Percentiles rank a stretch among this genome's conserved stretches.
phyloP scores from a whole-genome alignment of 192 early-diverging fungal species.

The Lunasporangiospora selenospora region DNA sequence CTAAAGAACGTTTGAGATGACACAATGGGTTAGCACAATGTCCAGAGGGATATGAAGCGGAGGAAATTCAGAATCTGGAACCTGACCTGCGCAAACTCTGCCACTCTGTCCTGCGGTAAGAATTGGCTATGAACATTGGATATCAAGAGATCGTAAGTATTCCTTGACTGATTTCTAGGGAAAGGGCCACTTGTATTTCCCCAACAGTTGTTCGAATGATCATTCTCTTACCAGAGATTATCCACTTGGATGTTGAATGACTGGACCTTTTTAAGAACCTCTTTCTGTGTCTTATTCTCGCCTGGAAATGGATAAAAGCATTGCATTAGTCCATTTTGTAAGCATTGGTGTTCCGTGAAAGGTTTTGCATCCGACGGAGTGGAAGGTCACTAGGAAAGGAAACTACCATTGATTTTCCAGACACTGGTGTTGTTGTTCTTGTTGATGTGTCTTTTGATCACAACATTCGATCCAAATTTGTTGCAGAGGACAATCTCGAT shows the following conservation, averaged over 20 bases:
- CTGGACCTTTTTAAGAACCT: constrained; percentile 67
- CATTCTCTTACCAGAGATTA: constrained; percentile 82
- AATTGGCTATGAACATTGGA: constrained; percentile 74
- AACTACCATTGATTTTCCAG: constrained; percentile 88
- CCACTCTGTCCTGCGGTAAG: constrained; percentile 94
- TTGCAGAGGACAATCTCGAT: constrained; percentile 90
- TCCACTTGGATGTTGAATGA: constrained; percentile 89
- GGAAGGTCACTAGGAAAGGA: too few species aligned
- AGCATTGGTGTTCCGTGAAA: too few species aligned
- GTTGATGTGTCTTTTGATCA: constrained; percentile 68
- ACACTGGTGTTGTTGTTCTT: constrained; percentile 68
- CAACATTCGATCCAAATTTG: constrained; percentile 45
- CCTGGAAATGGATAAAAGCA: too few species aligned
- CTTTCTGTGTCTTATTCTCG: constrained; percentile 60
- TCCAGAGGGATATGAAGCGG: too few species aligned
- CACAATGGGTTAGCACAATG: neutral
- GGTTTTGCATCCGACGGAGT: too few species aligned
- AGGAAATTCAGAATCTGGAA: neutral
- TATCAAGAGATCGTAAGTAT: neutral
- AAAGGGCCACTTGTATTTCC: neutral
- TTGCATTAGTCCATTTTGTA: too few species aligned
- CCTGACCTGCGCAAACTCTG: constrained; percentile 85
- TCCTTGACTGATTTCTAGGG: neutral
- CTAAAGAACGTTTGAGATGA: constrained; percentile 30
- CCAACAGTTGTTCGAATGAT: neutral